These are phyloP conservation scores for Oidiodendron maius DNA, from an alignment of 495 filamentous ascomycete species.

Conservation along the genomic window DNA sequence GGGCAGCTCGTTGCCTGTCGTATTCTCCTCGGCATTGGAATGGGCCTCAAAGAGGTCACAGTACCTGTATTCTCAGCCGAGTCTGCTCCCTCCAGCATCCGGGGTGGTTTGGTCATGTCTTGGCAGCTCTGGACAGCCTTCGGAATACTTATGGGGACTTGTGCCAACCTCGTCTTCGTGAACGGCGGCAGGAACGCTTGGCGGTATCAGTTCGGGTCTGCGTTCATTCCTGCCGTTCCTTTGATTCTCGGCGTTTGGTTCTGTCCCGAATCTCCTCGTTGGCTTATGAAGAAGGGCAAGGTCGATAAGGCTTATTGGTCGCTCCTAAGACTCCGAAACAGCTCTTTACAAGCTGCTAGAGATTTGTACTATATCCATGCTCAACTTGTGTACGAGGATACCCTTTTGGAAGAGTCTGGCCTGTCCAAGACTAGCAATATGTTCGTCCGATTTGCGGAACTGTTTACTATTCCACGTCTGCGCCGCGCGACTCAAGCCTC, in stretches of 20 bases:
- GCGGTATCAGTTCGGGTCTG: conserved; percentile 70
- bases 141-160: conserved; percentile 60
- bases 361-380: conserved; percentile 72
- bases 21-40: conserved; percentile 64
- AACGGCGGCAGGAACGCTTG: conserved; percentile 42
- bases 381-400: conserved; percentile 39
- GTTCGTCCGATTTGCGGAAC: conserved; percentile 44
- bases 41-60: conserved; percentile 54
- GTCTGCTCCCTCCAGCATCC: conserved; percentile 64
- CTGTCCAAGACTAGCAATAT: too few species aligned
- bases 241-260: conserved; percentile 59
- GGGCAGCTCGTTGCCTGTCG: conserved; percentile 54
- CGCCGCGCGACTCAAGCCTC: conserved; percentile 53
- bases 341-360: conserved; percentile 62
- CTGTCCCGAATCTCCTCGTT: conserved; percentile 67
- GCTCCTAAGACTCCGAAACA: conserved; percentile 54
- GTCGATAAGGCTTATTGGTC: conserved; percentile 57
- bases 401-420: conserved; percentile 37
- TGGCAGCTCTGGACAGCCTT: conserved; percentile 88
- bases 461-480: conserved; percentile 55
- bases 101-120: conserved; percentile 74
- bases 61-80: conserved; percentile 76
- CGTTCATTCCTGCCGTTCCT: conserved; percentile 69
- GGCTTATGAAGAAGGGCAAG: conserved; percentile 53
- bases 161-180: conserved; percentile 23